A percentile compares a stretch with the other conserved stretches of the same genome.
These are phyloP conservation scores for Thelonectria olida DNA, from an alignment of 2,329 filamentous ascomycete genomes.

Conservation along the genomic window DNA sequence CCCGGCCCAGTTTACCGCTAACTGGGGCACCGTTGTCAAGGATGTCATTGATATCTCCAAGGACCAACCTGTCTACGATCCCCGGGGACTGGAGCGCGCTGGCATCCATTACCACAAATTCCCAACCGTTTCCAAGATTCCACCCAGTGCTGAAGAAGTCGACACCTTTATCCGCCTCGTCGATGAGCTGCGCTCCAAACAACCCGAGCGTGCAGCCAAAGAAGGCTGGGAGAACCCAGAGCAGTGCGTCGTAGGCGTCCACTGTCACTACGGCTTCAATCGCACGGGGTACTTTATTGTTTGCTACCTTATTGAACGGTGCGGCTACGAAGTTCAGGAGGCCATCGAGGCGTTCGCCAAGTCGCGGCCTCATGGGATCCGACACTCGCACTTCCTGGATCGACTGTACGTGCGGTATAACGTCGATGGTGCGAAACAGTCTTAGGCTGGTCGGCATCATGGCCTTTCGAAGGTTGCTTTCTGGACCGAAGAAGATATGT, in stretches of 20 bases:
- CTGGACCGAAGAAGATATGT: neutral
- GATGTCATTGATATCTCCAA: constrained; percentile 92
- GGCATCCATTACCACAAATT: constrained; percentile 85
- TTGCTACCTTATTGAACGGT: constrained; percentile 87
- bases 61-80: constrained; percentile 89
- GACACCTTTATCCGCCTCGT: constrained; percentile 64
- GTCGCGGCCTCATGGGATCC: constrained; percentile 82
- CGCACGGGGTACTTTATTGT: constrained; percentile 91
- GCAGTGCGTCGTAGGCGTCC: constrained; percentile 75
- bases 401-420: constrained; percentile 81
- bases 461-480: neutral
- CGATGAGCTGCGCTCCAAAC: constrained; percentile 67
- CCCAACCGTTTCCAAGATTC: constrained; percentile 90
- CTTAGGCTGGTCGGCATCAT: neutral
- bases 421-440: constrained; percentile 33
- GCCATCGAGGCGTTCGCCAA: constrained; percentile 82
- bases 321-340: constrained; percentile 75
- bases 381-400: constrained; percentile 89
- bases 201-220: constrained; percentile 48
- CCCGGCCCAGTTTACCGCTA: constrained; percentile 74
- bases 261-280: constrained; percentile 97
- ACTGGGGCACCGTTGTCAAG: constrained; percentile 73
- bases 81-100: constrained; percentile 71
- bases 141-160: constrained; percentile 69
- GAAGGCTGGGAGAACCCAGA: constrained; percentile 52